Evolutionary conservation across 2,329 filamentous ascomycete genomes (phyloP).

Genomic region (Chaetomiaceae sp.): DNA sequence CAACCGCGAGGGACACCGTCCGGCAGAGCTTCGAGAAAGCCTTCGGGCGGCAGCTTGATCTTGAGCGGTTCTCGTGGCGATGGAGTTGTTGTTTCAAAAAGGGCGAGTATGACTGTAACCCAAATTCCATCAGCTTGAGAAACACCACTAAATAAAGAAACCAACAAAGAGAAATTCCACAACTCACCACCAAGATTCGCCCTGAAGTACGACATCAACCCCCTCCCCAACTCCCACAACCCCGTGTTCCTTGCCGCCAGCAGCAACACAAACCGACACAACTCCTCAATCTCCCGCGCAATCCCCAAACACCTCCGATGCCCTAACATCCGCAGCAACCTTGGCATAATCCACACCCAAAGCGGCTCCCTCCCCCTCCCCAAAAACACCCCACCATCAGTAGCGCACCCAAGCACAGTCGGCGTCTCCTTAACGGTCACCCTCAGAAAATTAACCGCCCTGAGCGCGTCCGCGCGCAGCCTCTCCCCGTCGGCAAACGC

Average conservation of each 20-base stretch:
- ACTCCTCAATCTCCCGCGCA: slow-evolving; percentile 46
- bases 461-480: slow-evolving; percentile 55
- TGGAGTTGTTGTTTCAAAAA: slow-evolving; percentile 9
- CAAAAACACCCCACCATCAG: slow-evolving; percentile 39
- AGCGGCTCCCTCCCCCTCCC: slow-evolving; percentile 56
- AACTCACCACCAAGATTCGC: slow-evolving; percentile 43
- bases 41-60: slow-evolving; percentile 37
- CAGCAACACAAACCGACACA: slow-evolving; percentile 47
- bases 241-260: slow-evolving; percentile 39
- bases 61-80: slow-evolving; percentile 2
- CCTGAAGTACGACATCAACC: slow-evolving; percentile 46
- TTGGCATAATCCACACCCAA: slow-evolving; percentile 61
- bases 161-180: not conserved
- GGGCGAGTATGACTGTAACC: slow-evolving; percentile 22
- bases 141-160: not conserved
- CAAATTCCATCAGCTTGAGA: not conserved
- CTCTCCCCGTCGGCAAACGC: slow-evolving; percentile 57
- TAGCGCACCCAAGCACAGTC: slow-evolving; percentile 52
- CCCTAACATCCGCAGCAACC: slow-evolving; percentile 53
- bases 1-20: slow-evolving; percentile 31
- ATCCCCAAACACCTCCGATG: slow-evolving; percentile 45
- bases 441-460: slow-evolving; percentile 73
- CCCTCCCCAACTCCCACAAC: slow-evolving; percentile 45
- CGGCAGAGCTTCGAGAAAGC: slow-evolving; percentile 31
- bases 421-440: slow-evolving; percentile 73